Evolutionary conservation across 2,329 filamentous ascomycete species (phyloP).

Genomic region (Macroventuria anomochaeta): DNA sequence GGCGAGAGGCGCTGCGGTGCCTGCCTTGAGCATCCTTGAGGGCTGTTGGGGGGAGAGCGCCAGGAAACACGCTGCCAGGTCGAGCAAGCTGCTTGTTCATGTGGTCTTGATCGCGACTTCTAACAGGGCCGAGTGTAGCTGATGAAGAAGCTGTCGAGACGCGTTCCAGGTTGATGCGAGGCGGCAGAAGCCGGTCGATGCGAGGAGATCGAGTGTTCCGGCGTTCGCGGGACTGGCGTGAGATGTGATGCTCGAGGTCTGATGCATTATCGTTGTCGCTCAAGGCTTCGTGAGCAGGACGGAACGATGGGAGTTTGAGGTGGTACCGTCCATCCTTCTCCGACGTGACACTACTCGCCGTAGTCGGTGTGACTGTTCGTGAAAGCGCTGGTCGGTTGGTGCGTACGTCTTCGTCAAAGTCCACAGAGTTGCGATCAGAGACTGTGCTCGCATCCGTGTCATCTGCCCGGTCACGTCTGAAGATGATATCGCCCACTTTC

Average conservation of each 20-base stretch:
- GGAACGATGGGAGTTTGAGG: slow-evolving; percentile 47
- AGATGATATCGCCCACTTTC: slow-evolving; percentile 66
- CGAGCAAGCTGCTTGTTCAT: slow-evolving; percentile 43
- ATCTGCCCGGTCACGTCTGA: slow-evolving; percentile 61
- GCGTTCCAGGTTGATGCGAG: slow-evolving; percentile 55
- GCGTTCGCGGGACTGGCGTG: slow-evolving; percentile 50
- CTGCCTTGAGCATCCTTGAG: slow-evolving; percentile 30
- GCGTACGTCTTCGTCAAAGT: slow-evolving; percentile 39
- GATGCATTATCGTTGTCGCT: slow-evolving; percentile 36
- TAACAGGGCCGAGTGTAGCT: slow-evolving; percentile 32
- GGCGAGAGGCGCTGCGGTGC: slow-evolving; percentile 41
- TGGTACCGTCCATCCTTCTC: slow-evolving; percentile 38
- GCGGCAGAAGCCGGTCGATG: slow-evolving; percentile 56
- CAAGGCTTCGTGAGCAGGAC: slow-evolving; percentile 35
- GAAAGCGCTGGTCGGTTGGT: slow-evolving; percentile 41
- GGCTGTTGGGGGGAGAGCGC: slow-evolving; percentile 38
- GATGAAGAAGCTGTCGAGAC: slow-evolving; percentile 34
- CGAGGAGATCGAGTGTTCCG: slow-evolving; percentile 50
- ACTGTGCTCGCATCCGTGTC: slow-evolving; percentile 55
- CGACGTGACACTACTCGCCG: slow-evolving; percentile 28
- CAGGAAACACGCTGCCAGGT: slow-evolving; percentile 39
- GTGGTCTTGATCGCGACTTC: slow-evolving; percentile 30
- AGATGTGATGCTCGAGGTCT: slow-evolving; percentile 49
- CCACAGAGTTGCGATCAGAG: slow-evolving; percentile 54
- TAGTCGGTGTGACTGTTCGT: slow-evolving; percentile 35